Evolutionary conservation across 1,284 basidiomycete species (phyloP).

Genomic region (Irpex lacteus): DNA sequence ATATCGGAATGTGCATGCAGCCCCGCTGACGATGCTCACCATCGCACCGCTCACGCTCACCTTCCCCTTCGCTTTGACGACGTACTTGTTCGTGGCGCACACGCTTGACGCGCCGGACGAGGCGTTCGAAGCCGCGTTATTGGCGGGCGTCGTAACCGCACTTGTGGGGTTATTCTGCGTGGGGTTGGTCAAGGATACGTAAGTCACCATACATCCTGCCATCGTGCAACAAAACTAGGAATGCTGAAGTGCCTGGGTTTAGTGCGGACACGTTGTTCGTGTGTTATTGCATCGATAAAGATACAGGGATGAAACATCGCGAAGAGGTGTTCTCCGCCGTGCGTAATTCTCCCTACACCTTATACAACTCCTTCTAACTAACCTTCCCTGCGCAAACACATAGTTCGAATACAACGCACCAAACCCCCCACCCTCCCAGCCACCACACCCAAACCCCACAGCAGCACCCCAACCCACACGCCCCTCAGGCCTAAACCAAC

Average conservation of each 20-base stretch:
- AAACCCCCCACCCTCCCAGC: slow-evolving; percentile 35
- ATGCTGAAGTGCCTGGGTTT: not conserved
- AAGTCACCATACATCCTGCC: too few relatives aligned
- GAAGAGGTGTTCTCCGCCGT: slow-evolving; percentile 73
- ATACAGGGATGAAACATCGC: slow-evolving; percentile 58
- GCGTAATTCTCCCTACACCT: slow-evolving; percentile 29
- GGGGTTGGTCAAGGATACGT: slow-evolving; percentile 80
- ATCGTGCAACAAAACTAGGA: too few relatives aligned
- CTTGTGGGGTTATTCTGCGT: slow-evolving; percentile 82
- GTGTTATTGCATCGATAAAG: slow-evolving; percentile 87
- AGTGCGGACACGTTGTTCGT: slow-evolving; percentile 83
- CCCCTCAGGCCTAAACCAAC: slow-evolving; percentile 18
- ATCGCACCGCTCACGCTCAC: slow-evolving; percentile 77
- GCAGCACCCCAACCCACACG: slow-evolving; percentile 10
- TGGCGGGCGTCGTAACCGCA: slow-evolving; percentile 79
- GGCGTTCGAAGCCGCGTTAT: slow-evolving; percentile 73
- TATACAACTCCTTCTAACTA: not conserved
- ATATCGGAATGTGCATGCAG: slow-evolving; percentile 33
- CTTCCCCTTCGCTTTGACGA: slow-evolving; percentile 77
- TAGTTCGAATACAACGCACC: slow-evolving; percentile 45
- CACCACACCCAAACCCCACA: slow-evolving; percentile 9
- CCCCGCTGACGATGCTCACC: slow-evolving; percentile 71
- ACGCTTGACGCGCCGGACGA: slow-evolving; percentile 74
- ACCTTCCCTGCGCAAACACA: not conserved
- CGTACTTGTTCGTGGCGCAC: slow-evolving; percentile 88